phyloP scores from a whole-genome alignment of 805 yeast species.

The Lachancea quebecensis region DNA sequence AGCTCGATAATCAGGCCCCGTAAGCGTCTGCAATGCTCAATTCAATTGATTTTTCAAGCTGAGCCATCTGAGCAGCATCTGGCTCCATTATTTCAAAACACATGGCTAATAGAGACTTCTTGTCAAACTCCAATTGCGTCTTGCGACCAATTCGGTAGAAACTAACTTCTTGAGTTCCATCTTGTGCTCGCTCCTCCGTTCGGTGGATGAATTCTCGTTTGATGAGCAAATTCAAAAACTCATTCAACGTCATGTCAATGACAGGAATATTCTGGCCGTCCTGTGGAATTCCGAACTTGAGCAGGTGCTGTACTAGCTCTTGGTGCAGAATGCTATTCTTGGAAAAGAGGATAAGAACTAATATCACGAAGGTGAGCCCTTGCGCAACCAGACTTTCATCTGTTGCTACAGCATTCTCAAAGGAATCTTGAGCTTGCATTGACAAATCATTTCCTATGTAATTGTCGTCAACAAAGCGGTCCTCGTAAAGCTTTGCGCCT shows the following conservation, averaged over 20 bases:
- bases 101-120: constrained; percentile 16
- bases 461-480: constrained; percentile 14
- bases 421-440: constrained; percentile 7
- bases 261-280: constrained; percentile 25
- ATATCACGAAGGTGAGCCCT: constrained; percentile 19
- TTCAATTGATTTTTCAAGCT: constrained; percentile 17
- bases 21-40: constrained; percentile 24
- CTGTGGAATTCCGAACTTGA: constrained; percentile 24
- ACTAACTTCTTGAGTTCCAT: constrained; percentile 16
- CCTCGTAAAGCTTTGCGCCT: constrained; percentile 11
- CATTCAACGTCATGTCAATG: constrained; percentile 18
- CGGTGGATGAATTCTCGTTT: constrained; percentile 20
- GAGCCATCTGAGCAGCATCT: constrained; percentile 11
- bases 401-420: constrained; percentile 13
- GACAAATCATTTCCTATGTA: constrained; percentile 18
- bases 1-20: not conserved
- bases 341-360: constrained; percentile 22
- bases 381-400: constrained; percentile 19
- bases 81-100: constrained; percentile 17
- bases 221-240: constrained; percentile 18
- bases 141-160: constrained; percentile 26
- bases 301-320: constrained; percentile 17
- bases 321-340: constrained; percentile 24
- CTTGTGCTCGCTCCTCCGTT: constrained; percentile 20
- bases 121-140: constrained; percentile 23